Evolutionary conservation across 2,329 filamentous ascomycete species (phyloP).

Genomic region (Incumbomyces lentus): DNA sequence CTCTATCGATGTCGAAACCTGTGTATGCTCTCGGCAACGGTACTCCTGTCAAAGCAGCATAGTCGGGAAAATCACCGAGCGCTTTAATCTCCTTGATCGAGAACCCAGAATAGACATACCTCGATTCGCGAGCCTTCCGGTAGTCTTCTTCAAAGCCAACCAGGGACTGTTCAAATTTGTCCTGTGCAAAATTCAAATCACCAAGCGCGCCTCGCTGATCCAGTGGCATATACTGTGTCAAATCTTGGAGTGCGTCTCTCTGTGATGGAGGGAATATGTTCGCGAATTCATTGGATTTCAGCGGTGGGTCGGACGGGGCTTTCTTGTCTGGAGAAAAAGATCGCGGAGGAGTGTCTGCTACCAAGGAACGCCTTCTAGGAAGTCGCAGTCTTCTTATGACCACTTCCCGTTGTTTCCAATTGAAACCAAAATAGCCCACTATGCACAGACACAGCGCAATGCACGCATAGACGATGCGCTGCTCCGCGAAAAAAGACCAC

Average conservation of each 20-base stretch:
- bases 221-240: slow-evolving; percentile 18
- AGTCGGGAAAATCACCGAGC: slow-evolving; percentile 70
- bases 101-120: slow-evolving; percentile 58
- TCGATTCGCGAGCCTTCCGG: slow-evolving; percentile 25
- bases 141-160: slow-evolving; percentile 36
- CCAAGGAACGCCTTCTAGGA: slow-evolving; percentile 34
- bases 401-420: slow-evolving; percentile 27
- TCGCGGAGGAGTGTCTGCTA: slow-evolving; percentile 42
- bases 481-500: neutral
- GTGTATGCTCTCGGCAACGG: slow-evolving; percentile 55
- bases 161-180: slow-evolving; percentile 25
- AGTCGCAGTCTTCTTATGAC: slow-evolving; percentile 31
- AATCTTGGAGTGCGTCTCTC: slow-evolving; percentile 34
- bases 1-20: slow-evolving; percentile 58
- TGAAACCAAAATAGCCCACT: slow-evolving; percentile 23
- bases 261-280: slow-evolving; percentile 44
- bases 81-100: slow-evolving; percentile 58
- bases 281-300: slow-evolving; percentile 30
- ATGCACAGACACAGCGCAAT: slow-evolving; percentile 4
- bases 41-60: slow-evolving; percentile 63
- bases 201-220: slow-evolving; percentile 14
- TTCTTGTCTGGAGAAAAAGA: slow-evolving; percentile 43
- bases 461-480: neutral
- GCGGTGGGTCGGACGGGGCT: slow-evolving; percentile 22
- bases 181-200: slow-evolving; percentile 22